Conservation (phyloP, 1,139 yeast genomes). For the Meyerozyma athensensis region DNA sequence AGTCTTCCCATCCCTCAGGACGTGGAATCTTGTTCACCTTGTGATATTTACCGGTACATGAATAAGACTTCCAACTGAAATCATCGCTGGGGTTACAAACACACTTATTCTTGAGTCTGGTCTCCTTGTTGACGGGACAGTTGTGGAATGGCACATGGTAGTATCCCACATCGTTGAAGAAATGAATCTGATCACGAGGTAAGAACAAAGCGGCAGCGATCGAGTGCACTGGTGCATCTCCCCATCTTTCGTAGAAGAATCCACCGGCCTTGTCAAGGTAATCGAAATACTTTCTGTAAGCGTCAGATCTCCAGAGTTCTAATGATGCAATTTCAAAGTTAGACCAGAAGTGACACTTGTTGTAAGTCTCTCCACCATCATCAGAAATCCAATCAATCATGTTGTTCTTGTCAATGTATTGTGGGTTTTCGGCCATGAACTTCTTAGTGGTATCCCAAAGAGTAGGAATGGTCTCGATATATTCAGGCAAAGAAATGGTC, state of each 20-base stretch:
- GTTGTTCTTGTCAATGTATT: conserved; percentile 61
- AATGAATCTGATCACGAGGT: conserved; percentile 62
- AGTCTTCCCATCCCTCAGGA: conserved; percentile 76
- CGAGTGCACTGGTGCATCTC: conserved; percentile 89
- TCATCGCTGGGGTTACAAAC: conserved; percentile 69
- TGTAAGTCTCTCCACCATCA: conserved; percentile 64
- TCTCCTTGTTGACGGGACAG: conserved; percentile 64
- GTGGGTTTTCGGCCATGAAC: conserved; percentile 61
- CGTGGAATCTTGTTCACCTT: conserved; percentile 56
- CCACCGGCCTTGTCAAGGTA: conserved; percentile 77
- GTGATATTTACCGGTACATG: conserved; percentile 76
- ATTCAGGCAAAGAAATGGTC: conserved; percentile 81
- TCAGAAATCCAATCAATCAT: conserved; percentile 68
- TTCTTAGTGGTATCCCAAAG: conserved; percentile 74
- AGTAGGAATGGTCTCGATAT: conserved; percentile 72
- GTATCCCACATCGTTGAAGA: conserved; percentile 81
- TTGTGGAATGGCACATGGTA: conserved; percentile 73
- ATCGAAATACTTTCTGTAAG: conserved; percentile 65
- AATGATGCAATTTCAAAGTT: conserved; percentile 78
- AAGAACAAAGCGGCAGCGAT: conserved; percentile 78
- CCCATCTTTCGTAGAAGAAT: conserved; percentile 90
- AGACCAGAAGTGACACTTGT: conserved; percentile 86
- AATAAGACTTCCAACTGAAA: conserved; percentile 82
- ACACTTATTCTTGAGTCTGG: conserved; percentile 55
- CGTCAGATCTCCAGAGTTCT: conserved; percentile 69